phyloP scores from a whole-genome alignment of 805 yeast genomes.

The Nakazawaea anatomiae region DNA sequence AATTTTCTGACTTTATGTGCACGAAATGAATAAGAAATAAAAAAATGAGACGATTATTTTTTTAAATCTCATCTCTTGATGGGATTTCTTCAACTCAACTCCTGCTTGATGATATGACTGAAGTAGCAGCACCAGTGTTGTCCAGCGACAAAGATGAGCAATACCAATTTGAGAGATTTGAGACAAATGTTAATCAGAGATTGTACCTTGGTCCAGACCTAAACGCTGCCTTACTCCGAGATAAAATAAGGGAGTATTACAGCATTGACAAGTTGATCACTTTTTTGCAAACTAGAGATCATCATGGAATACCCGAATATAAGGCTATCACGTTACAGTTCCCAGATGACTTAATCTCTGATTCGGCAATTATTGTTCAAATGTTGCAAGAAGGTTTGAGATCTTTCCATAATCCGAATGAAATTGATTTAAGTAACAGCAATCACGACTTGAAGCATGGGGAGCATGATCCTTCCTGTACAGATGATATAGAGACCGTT shows the following conservation, averaged over 20 bases:
- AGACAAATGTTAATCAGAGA: slow-evolving; percentile 20
- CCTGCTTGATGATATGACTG: slow-evolving; percentile 2
- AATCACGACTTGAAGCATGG: neutral
- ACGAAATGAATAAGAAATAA: neutral
- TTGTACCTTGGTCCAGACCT: slow-evolving; percentile 17
- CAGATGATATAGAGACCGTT: slow-evolving; percentile 19
- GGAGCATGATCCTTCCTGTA: slow-evolving; percentile 8
- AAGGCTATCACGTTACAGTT: slow-evolving; percentile 76
- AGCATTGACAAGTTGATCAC: slow-evolving; percentile 14
- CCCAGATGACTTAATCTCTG: slow-evolving; percentile 76
- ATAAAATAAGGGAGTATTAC: slow-evolving; percentile 2
- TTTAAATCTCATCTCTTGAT: too few relatives aligned
- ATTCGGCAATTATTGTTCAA: slow-evolving; percentile 67
- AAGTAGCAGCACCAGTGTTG: slow-evolving; percentile 48
- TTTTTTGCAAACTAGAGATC: slow-evolving; percentile 13
- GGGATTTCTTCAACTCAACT: too few relatives aligned
- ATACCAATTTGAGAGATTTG: slow-evolving; percentile 42
- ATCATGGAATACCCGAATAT: slow-evolving; percentile 25
- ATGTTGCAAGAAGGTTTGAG: slow-evolving; percentile 37
- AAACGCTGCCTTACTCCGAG: neutral
- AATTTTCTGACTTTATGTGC: neutral
- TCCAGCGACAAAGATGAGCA: slow-evolving; percentile 69
- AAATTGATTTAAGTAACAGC: slow-evolving; percentile 2
- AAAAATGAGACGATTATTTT: too few relatives aligned
- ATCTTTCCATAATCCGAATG: neutral